A percentile compares a stretch with the other conserved stretches of the same genome.
Conservation (phyloP, 495 filamentous ascomycete genomes). For the Mycothermus thermophilus region DNA sequence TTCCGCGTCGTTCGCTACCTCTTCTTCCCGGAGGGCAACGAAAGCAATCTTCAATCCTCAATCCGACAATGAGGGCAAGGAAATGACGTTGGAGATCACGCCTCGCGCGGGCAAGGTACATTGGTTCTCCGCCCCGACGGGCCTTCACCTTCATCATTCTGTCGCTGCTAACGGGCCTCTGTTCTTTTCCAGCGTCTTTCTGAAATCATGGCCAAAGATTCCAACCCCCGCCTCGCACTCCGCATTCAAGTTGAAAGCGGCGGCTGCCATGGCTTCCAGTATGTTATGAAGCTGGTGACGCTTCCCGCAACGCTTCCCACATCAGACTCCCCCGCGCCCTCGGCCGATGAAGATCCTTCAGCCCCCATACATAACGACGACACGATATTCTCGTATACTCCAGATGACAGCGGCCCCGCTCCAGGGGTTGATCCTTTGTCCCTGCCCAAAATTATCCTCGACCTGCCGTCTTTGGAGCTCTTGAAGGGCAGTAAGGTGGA, state of each 20-base stretch:
- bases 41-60: constrained; percentile 46
- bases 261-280: constrained; percentile 97
- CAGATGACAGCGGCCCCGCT: constrained; percentile 4
- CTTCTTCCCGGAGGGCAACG: constrained; percentile 19
- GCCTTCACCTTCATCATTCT: not conserved
- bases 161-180: not conserved
- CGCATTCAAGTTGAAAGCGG: constrained; percentile 83
- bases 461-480: constrained; percentile 73
- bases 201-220: constrained; percentile 53
- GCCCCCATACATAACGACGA: constrained; percentile 51
- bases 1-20: too few relatives aligned
- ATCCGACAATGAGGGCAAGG: constrained; percentile 63
- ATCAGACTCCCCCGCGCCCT: constrained; percentile 10
- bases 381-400: constrained; percentile 38
- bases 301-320: constrained; percentile 29
- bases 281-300: constrained; percentile 73
- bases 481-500: constrained; percentile 88
- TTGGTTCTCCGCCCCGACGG: constrained; percentile 10
- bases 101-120: constrained; percentile 62
- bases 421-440: constrained; percentile 12
- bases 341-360: constrained; percentile 13
- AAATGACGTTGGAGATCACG: constrained; percentile 69
- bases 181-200: constrained; percentile 46
- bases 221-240: constrained; percentile 69
- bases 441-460: constrained; percentile 72